Conservation (phyloP, 495 filamentous ascomycete species). For the Penicilliopsis zonata region DNA sequence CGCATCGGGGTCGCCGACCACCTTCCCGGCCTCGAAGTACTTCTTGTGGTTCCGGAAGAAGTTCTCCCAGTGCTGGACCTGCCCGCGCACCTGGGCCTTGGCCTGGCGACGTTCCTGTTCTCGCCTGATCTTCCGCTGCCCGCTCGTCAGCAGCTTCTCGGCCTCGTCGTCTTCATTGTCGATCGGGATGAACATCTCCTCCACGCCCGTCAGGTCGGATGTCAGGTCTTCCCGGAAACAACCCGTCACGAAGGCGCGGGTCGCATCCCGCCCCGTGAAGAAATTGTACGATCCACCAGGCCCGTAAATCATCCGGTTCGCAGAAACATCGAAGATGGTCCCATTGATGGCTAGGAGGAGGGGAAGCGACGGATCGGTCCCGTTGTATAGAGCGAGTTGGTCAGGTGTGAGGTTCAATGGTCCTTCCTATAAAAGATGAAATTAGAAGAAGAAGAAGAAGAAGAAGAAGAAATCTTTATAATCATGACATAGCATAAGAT, state of each 20-base stretch:
- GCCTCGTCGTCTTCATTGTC: constrained; percentile 46
- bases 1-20: constrained; percentile 26
- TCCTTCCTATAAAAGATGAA: not conserved
- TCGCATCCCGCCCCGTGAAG: constrained; percentile 80
- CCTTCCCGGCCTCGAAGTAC: constrained; percentile 62
- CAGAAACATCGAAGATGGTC: constrained; percentile 84
- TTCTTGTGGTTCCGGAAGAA: constrained; percentile 70
- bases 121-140: constrained; percentile 42
- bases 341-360: constrained; percentile 92
- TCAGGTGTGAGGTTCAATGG: constrained; percentile 52
- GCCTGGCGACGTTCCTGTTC: constrained; percentile 38
- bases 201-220: constrained; percentile 70
- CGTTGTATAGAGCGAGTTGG: constrained; percentile 67
- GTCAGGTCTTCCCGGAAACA: constrained; percentile 84
- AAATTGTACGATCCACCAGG: constrained; percentile 79
- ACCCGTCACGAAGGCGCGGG: constrained; percentile 88
- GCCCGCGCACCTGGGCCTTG: constrained; percentile 26
- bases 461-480: not conserved
- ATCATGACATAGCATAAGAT: too few relatives aligned
- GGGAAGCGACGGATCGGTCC: constrained; percentile 58
- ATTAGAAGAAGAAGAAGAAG: constrained; percentile 1
- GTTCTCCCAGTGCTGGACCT: constrained; percentile 34
- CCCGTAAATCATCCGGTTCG: constrained; percentile 66
- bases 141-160: constrained; percentile 32
- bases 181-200: constrained; percentile 76